Percentiles rank a stretch among this genome's conserved stretches.
phyloP scores from a whole-genome alignment of 78 protist species.

The Mastigamoeba balamuthi region DNA sequence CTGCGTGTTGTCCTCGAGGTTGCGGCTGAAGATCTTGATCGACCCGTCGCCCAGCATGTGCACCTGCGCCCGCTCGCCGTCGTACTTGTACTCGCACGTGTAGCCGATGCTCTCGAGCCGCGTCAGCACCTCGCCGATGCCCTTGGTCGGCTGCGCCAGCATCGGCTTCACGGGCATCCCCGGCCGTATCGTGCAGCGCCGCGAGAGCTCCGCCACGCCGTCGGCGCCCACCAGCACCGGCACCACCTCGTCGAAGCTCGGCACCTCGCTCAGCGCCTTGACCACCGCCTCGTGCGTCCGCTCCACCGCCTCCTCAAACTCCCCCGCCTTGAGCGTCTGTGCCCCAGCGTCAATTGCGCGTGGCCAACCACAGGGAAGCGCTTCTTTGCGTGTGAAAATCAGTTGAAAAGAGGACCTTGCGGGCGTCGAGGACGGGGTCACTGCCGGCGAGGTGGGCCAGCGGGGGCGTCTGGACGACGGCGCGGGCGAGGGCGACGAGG shows the following conservation, averaged over 20 bases:
- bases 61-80: constrained; percentile 91
- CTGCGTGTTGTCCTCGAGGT: constrained; percentile 80
- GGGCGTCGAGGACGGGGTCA: not conserved
- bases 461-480: constrained; percentile 49
- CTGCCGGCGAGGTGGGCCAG: not conserved
- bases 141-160: constrained; percentile 92
- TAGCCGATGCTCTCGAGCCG: constrained; percentile 59
- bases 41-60: constrained; percentile 46
- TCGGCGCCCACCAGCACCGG: constrained; percentile 28
- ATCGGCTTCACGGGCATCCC: constrained; percentile 93
- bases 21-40: constrained; percentile 79
- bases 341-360: too few species aligned
- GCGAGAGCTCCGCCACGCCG: constrained; percentile 18
- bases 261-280: constrained; percentile 27
- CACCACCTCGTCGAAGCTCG: constrained; percentile 62
- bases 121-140: constrained; percentile 66
- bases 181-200: constrained; percentile 25
- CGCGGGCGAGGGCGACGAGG: constrained; percentile 80
- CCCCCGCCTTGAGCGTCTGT: constrained; percentile 2
- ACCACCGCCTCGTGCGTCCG: not conserved
- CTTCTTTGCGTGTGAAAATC: too few species aligned
- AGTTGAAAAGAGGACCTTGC: too few species aligned
- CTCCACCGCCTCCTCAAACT: constrained; percentile 10
- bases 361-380: too few species aligned
- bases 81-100: constrained; percentile 97